Evolutionary conservation across 2,329 filamentous ascomycete genomes (phyloP), one percentile per base, ranked within the genome.

Genomic region (Blumeria hordei): DNA sequence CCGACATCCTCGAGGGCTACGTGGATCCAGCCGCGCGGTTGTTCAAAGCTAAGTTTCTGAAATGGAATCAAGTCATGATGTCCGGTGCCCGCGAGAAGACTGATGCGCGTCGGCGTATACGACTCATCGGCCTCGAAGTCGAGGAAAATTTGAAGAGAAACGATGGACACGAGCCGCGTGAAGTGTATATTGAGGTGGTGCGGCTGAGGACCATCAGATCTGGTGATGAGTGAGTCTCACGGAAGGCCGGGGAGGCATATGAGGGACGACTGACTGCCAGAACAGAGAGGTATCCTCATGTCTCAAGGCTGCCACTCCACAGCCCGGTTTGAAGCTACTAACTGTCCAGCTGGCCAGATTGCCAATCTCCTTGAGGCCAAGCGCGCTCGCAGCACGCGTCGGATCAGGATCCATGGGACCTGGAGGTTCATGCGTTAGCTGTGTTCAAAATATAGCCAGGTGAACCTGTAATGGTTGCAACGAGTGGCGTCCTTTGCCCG

Each of bases 61-160:
- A 94, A 96, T 59, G 92, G 84, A 55, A 93, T 83, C 9, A 96
- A 77, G 64, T 93, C 88, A 67, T 96, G 92, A 60, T 88, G 83
- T 47, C 88, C 87, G 59, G 87, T 94, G 11, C 92, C 92, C 0
- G 88, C 90, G 39, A 83, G 78, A 65, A 96, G 88, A 50, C 84
- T 72, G 63, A 98, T 93, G 62, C 88, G 85, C 0, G 88, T 96
- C 0, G 92, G 92, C 3, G 92, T 98, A 67, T 98, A 98, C 45
- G 85, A 92, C 69, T 98, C 92, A 67, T 98, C 92, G 55, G 86
- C 78, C 58, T 83, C 81, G 67, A 94, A 94, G 69, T 98, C 88
- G 47, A 98, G 80, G 61, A 83, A 88, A 62, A 92, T 78, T n/a
- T 85, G 76, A 54, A 92, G 80, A 33, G 80, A 78, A 5, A 81